Conservation (phyloP, 768 basidiomycete genomes). For the Porpolomopsis calyptriformis region DNA sequence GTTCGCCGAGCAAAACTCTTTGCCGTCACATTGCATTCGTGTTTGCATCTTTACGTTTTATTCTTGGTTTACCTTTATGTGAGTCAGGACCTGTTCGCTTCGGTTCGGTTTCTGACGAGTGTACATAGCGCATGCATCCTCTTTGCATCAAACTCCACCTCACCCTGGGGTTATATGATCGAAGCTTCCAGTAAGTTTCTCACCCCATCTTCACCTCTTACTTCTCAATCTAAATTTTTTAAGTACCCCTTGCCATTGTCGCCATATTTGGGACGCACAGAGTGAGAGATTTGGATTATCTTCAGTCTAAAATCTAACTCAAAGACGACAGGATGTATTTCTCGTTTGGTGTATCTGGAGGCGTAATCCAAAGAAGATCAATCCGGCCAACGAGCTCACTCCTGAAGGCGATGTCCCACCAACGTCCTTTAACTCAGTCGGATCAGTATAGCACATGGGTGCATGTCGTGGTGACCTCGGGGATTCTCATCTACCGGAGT, state of each 20-base stretch:
- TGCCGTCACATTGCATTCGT: constrained; percentile 28
- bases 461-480: too few species aligned
- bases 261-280: constrained; percentile 40
- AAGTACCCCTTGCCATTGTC: constrained; percentile 41
- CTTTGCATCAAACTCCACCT: constrained; percentile 22
- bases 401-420: too few species aligned
- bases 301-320: constrained; percentile 2
- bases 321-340: constrained; percentile 27
- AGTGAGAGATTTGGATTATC: constrained; percentile 21
- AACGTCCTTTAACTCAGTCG: too few species aligned
- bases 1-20: constrained; percentile 26
- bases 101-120: constrained; percentile 1
- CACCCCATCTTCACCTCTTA: constrained; percentile 2
- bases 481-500: too few species aligned
- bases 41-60: constrained; percentile 35
- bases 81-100: constrained; percentile 10
- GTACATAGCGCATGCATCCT: constrained; percentile 26
- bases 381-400: too few species aligned
- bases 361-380: constrained; percentile 1
- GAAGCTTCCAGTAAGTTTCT: constrained; percentile 36
- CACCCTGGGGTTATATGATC: constrained; percentile 33
- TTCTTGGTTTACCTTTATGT: constrained; percentile 35
- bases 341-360: constrained; percentile 26
- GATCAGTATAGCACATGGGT: too few species aligned
- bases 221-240: constrained; percentile 2